phyloP scores from a whole-genome alignment of 768 basidiomycete species.

The Fomitopsis serialis region DNA sequence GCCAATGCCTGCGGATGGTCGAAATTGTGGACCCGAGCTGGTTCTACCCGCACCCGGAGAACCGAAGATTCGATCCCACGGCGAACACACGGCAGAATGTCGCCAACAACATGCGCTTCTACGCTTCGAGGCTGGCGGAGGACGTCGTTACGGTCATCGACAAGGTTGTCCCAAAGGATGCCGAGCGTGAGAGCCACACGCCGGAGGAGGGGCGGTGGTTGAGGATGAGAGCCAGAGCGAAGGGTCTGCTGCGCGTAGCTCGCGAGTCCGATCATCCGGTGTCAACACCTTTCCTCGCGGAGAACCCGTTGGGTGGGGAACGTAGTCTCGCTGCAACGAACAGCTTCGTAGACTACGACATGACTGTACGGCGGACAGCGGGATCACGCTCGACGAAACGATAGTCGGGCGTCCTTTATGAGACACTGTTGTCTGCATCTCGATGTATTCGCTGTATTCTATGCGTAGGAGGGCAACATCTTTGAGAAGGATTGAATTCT shows the following conservation, averaged over 20 bases:
- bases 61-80: neutral
- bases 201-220: slow-evolving; percentile 15
- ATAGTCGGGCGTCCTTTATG: no score
- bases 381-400: neutral
- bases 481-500: neutral
- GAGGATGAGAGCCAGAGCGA: slow-evolving; percentile 12
- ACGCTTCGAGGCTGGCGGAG: slow-evolving; percentile 21
- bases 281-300: slow-evolving; percentile 15
- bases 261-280: neutral
- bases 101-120: neutral
- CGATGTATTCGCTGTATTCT: no score
- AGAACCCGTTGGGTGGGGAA: slow-evolving; percentile 21
- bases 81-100: neutral
- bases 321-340: slow-evolving; percentile 22
- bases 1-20: slow-evolving; percentile 58
- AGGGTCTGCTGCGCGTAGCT: slow-evolving; percentile 1
- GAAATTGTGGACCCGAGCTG: slow-evolving; percentile 37
- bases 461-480: no score
- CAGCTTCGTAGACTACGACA: slow-evolving; percentile 18
- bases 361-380: neutral
- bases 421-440: no score
- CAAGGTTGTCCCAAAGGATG: slow-evolving; percentile 32
- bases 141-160: slow-evolving; percentile 47
- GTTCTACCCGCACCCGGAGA: slow-evolving; percentile 23
- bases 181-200: slow-evolving; percentile 2